Base-by-base conservation (phyloP, 1,284 basidiomycete species). In the Puccinia sorghi region DNA sequence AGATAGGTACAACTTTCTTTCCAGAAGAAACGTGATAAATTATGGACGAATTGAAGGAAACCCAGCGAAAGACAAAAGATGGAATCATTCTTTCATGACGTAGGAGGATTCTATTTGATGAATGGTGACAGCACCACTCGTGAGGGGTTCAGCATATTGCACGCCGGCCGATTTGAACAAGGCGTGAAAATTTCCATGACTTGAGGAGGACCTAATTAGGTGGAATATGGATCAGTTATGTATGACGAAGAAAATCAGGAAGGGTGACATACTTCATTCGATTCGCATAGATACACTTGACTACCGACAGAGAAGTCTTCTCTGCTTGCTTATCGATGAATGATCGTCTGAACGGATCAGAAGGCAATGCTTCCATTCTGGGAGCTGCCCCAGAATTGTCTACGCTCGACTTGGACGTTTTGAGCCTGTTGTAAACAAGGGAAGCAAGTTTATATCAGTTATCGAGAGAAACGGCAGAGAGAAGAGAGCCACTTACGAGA, bases 231-330 rank as follows among this genome's bases (percentile, higher is more conserved):
- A 41, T 8, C 3, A 39, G 59, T 37, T 37, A 17, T 27, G 43
- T n/a, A 72, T 5, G 25, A 9, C 12, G 43, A n/a, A 48, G 22
- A 32, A 25, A 63, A 27, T 17, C 1, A n/a, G n/a, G n/a, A n/a
- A n/a, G n/a, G 25, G 56, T 17, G 7, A 75, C 72, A 52, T 52
- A 75, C 72, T 59, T 75, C 72, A 75, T 75, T 25, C 72, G 57
- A 75, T 75, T 75, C 6, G 61, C 72, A 66, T 75, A 75, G 3
- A 63, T 41, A 48, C 72, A 75, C 37, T 20, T 48, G 15, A 75
- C 37, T 32, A 11, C 20, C 20, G 48, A 32, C 17, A 50, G 22
- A 0, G 48, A 17, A 37, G 4, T 61, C 15, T 39, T 25, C 39
- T 15, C 11, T 39, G 25, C 22, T 17, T 2, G 43, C 37, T 39